Percentiles rank a stretch among this genome's conserved stretches.
Conservation (phyloP, 2,329 filamentous ascomycete species). For the Pseudogymnoascus sp. region DNA sequence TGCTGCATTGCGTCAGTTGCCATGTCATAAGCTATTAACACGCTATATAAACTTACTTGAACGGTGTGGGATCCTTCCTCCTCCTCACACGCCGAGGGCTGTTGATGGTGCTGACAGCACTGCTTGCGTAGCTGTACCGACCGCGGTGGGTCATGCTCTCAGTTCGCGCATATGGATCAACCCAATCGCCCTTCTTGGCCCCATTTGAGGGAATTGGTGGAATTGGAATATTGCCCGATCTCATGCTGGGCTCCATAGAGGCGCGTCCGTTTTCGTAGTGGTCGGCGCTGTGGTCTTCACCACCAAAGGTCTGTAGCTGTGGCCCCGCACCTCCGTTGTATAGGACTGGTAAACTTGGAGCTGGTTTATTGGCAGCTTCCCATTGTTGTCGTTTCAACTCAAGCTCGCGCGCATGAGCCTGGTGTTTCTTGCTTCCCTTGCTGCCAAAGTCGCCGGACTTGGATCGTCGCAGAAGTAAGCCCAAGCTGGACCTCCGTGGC, state of each 20-base stretch:
- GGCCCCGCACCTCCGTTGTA: slow-evolving; percentile 31
- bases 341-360: slow-evolving; percentile 48
- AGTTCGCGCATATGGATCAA: slow-evolving; percentile 71
- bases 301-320: slow-evolving; percentile 36
- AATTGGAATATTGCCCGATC: slow-evolving; percentile 35
- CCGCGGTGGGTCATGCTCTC: slow-evolving; percentile 97
- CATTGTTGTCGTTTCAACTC: slow-evolving; percentile 47
- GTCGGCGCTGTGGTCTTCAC: slow-evolving; percentile 43
- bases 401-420: slow-evolving; percentile 36
- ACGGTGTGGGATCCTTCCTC: slow-evolving; percentile 93
- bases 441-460: slow-evolving; percentile 59
- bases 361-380: slow-evolving; percentile 44
- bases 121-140: slow-evolving; percentile 93
- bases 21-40: slow-evolving; percentile 14
- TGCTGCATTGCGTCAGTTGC: slow-evolving; percentile 41
- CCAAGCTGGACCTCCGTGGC: slow-evolving; percentile 41
- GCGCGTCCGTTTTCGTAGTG: slow-evolving; percentile 33
- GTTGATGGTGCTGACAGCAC: slow-evolving; percentile 82
- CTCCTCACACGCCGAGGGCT: slow-evolving; percentile 84
- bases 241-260: slow-evolving; percentile 43
- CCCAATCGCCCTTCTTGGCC: slow-evolving; percentile 39
- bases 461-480: slow-evolving; percentile 56
- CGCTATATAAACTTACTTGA: slow-evolving; percentile 66
- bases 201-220: slow-evolving; percentile 44
- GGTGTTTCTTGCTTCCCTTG: slow-evolving; percentile 50